Conservation (phyloP, 768 basidiomycete species). For the Tricholoma sp. region DNA sequence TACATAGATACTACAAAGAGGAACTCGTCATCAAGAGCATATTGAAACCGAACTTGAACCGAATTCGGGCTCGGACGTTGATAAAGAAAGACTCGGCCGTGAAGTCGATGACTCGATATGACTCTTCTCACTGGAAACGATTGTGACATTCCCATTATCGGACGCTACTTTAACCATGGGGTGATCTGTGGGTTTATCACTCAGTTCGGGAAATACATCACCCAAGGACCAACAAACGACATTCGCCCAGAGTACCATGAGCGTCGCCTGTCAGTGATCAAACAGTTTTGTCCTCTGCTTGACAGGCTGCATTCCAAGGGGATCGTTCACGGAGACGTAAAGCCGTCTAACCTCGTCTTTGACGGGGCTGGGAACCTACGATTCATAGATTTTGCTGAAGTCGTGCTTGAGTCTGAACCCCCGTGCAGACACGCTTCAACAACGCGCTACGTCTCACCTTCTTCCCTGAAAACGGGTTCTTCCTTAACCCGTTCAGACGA, state of each 20-base stretch:
- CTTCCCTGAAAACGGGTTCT: background rate
- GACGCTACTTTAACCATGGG: background rate
- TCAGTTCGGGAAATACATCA: background rate
- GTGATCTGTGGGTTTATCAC: background rate
- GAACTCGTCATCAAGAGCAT: background rate
- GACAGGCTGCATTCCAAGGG: background rate
- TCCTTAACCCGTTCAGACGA: slow-evolving; percentile 17
- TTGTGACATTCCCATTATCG: background rate
- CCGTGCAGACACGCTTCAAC: background rate
- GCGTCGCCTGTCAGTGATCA: background rate
- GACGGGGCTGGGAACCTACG: background rate
- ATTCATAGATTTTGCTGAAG: background rate
- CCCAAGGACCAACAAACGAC: background rate
- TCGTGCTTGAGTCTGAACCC: background rate
- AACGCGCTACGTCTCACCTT: background rate
- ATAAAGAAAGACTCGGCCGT: background rate
- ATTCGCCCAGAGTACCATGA: background rate
- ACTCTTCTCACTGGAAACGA: background rate
- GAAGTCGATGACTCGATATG: background rate
- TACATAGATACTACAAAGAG: background rate
- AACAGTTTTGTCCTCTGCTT: background rate
- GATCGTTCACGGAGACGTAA: background rate
- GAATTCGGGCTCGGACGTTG: too few relatives aligned
- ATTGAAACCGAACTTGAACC: background rate
- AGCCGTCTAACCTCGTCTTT: background rate